Base-by-base conservation (phyloP, 2,329 filamentous ascomycete species). In the Diaporthe citriasiana region DNA sequence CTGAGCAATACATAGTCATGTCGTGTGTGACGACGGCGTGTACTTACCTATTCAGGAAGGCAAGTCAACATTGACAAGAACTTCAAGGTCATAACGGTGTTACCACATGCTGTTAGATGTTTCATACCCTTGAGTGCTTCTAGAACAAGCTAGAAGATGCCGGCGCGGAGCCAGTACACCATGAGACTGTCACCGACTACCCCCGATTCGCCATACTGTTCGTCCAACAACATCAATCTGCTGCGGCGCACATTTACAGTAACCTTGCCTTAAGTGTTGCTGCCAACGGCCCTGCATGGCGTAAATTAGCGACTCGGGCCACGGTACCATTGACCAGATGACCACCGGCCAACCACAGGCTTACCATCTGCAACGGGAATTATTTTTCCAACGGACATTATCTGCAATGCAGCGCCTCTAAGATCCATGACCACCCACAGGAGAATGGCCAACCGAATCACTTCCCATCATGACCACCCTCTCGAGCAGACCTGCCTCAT, bases 141-240 rank as follows among this genome's bases (percentile, higher is more conserved):
- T 53, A 53, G 63, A 68, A 68, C n/a, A 68, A 68, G 19, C 47
- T 53, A 40, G 47, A 68, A 53, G 15, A 68, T 40, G 47, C 47
- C 47, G 22, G 8, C 12, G 47, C 47, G n/a, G 33, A 40, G 47
- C 63, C 45, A 30, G 13, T 13, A 13, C 13, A 22, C 19, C 17
- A 10, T 10, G 42, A 25, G 15, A 51, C 7, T 17, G 9, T 66
- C 42, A 25, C 60, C 40, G 42, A 47, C 30, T 27, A 13, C n/a
- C n/a, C n/a, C n/a, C n/a, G n/a, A n/a, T n/a, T n/a, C n/a, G n/a
- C n/a, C n/a, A n/a, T n/a, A n/a, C n/a, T n/a, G n/a, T n/a, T n/a
- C n/a, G n/a, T n/a, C n/a, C n/a, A n/a, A n/a, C n/a, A n/a, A 38
- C 33, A n/a, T 40, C 56, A 27, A 17, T 40, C 19, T 22, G 12